Evolutionary conservation across 129 eudicot genomes (phyloP), one percentile per base, ranked within the genome.

Genomic region (Saposhnikovia divaricata): DNA sequence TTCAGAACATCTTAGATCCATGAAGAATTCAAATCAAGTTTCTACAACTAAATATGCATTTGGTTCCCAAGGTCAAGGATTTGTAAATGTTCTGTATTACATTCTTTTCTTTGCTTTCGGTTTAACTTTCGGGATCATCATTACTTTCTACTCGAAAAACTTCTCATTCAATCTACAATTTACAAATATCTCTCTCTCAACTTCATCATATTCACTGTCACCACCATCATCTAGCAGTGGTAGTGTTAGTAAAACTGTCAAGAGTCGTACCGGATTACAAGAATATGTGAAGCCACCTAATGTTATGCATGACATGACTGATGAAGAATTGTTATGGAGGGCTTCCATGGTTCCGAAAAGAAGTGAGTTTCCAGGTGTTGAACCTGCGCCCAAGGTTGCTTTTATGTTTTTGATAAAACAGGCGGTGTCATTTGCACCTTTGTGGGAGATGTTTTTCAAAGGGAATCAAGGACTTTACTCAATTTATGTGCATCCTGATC

Each of bases 361-460:
- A 2, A 40, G 45, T 3, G 87, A 85, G 4, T 84, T 74, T 65
- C 93, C 93, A 12, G 88, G 80, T 34, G 74, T 79, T 1, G 69
- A 88, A 4, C 55, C 38, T 27, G 84, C 70, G 3, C 90, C 90
- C 0, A 92, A 87, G 78, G 80, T 90, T n/a, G 96, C 96, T 46
- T 92, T 90, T 39, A 83, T 90, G 91, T 90, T 90, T 83, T 47
- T 92, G 88, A 86, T 88, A 0, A 83, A 83, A 63, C 90, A 92
- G 83, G 80, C 89, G 21, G 87, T 92, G 81, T 83, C 85, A 31
- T 77, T 92, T 57, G 88, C 96, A 38, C 92, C 90, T 34, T 23
- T 92, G 57, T 92, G 97, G 97, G 97, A 92, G 28, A 48, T 2
- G 69, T 92, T 92, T 71, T 92, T 92, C 44, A 84, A 89, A 71